phyloP scores from a whole-genome alignment of 257 asterid genomes.

The Cruciata laevipes region DNA sequence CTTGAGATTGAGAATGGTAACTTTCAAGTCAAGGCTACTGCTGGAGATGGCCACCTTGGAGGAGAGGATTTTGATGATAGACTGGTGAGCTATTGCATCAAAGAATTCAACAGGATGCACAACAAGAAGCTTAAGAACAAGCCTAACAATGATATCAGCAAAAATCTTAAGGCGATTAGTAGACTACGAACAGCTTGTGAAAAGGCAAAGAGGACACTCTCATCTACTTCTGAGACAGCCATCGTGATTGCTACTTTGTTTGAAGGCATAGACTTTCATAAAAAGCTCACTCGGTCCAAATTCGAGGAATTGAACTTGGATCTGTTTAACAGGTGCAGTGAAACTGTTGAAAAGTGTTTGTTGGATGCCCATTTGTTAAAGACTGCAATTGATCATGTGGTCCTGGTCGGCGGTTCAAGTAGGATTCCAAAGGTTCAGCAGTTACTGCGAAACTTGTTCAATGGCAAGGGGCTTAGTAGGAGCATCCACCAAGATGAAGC shows the following conservation, averaged over 20 bases:
- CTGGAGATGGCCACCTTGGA: background rate
- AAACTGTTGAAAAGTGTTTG: background rate
- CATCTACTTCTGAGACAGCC: background rate
- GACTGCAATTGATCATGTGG: background rate
- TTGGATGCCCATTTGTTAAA: background rate
- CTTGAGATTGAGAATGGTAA: background rate
- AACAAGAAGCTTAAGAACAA: too few species aligned
- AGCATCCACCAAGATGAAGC: constrained; percentile 5
- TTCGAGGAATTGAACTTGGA: background rate
- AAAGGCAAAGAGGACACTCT: background rate
- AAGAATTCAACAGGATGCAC: background rate
- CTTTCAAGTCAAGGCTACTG: constrained; percentile 1
- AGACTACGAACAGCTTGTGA: constrained; percentile 3
- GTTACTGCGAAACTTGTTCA: background rate
- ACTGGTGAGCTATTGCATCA: background rate
- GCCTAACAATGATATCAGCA: background rate
- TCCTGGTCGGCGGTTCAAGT: constrained; percentile 6
- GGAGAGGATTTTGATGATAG: constrained; percentile 2
- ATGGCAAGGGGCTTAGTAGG: background rate
- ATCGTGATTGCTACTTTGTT: background rate
- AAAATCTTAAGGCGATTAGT: background rate
- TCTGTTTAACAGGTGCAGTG: background rate
- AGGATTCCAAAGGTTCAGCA: constrained; percentile 4
- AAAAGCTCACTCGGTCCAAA: background rate
- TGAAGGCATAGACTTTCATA: background rate